Evolutionary conservation across 345 rosid genomes (phyloP).

Genomic region (Murraya koenigii): DNA sequence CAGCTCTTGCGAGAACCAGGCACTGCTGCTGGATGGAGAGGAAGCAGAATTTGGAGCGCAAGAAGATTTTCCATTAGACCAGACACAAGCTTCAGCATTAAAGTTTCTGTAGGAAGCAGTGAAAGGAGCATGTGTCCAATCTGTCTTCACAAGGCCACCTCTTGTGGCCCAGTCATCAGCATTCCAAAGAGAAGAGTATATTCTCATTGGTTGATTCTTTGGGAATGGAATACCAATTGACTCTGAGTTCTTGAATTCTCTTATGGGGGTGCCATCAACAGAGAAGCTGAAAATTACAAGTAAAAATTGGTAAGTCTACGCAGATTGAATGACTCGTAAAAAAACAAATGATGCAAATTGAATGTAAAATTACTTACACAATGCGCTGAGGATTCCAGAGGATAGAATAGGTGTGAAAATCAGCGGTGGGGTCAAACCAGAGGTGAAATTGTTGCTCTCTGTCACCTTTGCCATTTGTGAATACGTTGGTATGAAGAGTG

Average conservation of each 20-base stretch:
- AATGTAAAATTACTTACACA: constrained; percentile 30
- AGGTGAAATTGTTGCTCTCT: constrained; percentile 64
- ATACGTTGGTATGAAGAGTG: constrained; percentile 60
- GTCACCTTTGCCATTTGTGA: constrained; percentile 54
- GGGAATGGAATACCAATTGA: constrained; percentile 52
- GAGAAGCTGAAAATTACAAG: constrained; percentile 30
- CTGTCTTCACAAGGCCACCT: constrained; percentile 65
- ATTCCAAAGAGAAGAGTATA: constrained; percentile 61
- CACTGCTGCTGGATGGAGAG: neutral
- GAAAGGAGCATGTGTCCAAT: constrained; percentile 61
- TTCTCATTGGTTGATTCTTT: constrained; percentile 56
- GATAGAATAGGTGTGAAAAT: constrained; percentile 65
- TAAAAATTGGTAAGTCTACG: neutral
- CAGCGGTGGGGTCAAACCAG: constrained; percentile 68
- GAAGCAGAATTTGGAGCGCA: constrained; percentile 12
- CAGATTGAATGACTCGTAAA: neutral
- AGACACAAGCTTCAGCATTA: constrained; percentile 36
- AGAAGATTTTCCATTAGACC: constrained; percentile 28
- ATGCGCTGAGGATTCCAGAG: constrained; percentile 59
- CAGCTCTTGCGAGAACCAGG: constrained; percentile 32
- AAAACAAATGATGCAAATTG: neutral
- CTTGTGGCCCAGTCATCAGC: constrained; percentile 79
- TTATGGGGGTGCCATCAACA: constrained; percentile 58
- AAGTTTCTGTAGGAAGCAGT: constrained; percentile 47
- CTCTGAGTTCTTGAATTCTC: constrained; percentile 65